A percentile compares a stretch with the other conserved stretches of the same genome.
These are phyloP conservation scores for Leccinum subfulvum DNA, from an alignment of 1,284 basidiomycete species.

Conservation along the genomic window DNA sequence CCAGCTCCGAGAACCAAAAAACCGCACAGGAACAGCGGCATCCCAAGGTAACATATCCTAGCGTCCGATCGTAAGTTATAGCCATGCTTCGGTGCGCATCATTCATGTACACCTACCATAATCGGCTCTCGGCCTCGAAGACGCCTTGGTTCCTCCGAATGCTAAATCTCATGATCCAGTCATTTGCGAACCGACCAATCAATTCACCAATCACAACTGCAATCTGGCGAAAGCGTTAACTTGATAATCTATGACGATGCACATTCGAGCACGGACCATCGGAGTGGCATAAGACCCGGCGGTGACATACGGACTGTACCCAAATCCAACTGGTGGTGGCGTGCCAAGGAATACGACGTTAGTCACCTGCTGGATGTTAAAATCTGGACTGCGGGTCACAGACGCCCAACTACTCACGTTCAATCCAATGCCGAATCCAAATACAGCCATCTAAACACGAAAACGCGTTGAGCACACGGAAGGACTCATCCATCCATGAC, in stretches of 20 bases:
- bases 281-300: constrained; percentile 64
- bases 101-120: constrained; percentile 49
- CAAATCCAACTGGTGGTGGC: constrained; percentile 59
- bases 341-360: constrained; percentile 67
- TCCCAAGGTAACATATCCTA: constrained; percentile 65
- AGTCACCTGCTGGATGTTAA: constrained; percentile 47
- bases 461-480: neutral
- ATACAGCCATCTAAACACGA: constrained; percentile 37
- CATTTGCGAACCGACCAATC: constrained; percentile 64
- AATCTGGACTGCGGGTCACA: neutral
- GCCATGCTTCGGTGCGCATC: too few species aligned
- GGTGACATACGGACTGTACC: constrained; percentile 50
- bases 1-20: constrained; percentile 61
- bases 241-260: neutral
- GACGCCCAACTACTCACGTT: constrained; percentile 47
- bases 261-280: constrained; percentile 41
- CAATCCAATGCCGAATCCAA: constrained; percentile 71
- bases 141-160: constrained; percentile 64
- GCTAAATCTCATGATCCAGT: constrained; percentile 57
- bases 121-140: constrained; percentile 67
- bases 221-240: constrained; percentile 38
- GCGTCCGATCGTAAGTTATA: neutral
- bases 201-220: constrained; percentile 69
- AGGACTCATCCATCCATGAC: too few species aligned
- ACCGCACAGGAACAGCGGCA: constrained; percentile 63